phyloP scores from a whole-genome alignment of 2,329 filamentous ascomycete genomes.

The Diaporthe destruens region DNA sequence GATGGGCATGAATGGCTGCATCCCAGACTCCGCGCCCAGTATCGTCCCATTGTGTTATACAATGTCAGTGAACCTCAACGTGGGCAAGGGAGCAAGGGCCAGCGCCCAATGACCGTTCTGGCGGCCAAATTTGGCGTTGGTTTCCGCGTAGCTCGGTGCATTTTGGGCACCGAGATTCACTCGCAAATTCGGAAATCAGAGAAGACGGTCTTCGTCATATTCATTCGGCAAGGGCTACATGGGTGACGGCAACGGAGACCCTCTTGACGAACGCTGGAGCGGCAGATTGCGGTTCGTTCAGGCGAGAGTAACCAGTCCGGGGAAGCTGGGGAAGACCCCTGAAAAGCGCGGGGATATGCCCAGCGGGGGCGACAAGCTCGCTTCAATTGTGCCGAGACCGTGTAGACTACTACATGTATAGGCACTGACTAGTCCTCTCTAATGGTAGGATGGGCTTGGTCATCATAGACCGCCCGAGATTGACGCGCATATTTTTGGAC shows the following conservation, averaged over 20 bases:
- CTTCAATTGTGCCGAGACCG: conserved; percentile 24
- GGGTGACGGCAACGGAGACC: neutral
- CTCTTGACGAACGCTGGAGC: neutral
- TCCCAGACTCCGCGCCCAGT: neutral
- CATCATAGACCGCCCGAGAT: neutral
- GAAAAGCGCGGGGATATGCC: conserved; percentile 8
- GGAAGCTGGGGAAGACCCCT: conserved; percentile 26
- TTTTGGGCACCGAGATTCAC: conserved; percentile 37
- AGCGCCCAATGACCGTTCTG: conserved; percentile 24
- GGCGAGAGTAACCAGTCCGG: neutral
- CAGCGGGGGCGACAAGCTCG: conserved; percentile 13
- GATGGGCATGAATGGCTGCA: neutral
- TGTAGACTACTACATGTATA: no score
- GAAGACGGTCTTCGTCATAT: neutral
- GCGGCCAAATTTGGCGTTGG: conserved; percentile 7
- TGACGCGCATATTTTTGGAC: no score
- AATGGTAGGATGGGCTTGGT: neutral
- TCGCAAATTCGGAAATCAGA: conserved; percentile 27
- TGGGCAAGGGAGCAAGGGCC: neutral
- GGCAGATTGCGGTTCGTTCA: no score
- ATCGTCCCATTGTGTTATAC: neutral
- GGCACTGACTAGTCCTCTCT: neutral
- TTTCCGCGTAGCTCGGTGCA: conserved; percentile 36
- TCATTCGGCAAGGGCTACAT: neutral
- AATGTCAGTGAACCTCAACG: neutral